Evolutionary conservation across 768 basidiomycete genomes (phyloP).

Genomic region (Lenzites betulinus): DNA sequence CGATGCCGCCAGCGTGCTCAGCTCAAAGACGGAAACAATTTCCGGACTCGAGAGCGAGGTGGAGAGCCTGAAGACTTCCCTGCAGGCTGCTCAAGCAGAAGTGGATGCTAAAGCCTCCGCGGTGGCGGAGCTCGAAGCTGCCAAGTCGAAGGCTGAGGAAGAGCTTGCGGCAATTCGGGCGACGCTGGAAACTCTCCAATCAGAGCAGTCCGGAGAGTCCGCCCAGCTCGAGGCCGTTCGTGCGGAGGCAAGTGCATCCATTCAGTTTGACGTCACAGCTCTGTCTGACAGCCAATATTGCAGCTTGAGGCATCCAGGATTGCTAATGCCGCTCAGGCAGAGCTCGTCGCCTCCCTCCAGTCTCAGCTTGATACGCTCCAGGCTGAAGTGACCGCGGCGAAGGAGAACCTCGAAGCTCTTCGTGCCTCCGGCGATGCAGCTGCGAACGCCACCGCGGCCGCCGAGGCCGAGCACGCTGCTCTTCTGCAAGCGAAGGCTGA

Average conservation of each 20-base stretch:
- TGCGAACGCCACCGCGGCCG: conserved; percentile 48
- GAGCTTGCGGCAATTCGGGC: conserved; percentile 48
- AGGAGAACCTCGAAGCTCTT: conserved; percentile 54
- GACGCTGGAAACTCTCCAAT: conserved; percentile 41
- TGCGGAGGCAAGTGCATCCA: conserved; percentile 51
- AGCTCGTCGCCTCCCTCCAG: conserved; percentile 50
- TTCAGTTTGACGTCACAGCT: background rate
- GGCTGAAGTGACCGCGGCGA: conserved; percentile 48
- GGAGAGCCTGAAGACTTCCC: conserved; percentile 48
- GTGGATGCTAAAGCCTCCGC: conserved; percentile 46
- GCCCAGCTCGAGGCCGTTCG: conserved; percentile 44
- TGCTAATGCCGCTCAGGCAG: conserved; percentile 42
- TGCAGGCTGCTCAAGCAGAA: conserved; percentile 49
- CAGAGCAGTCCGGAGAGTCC: conserved; percentile 29
- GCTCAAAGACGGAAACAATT: conserved; percentile 52
- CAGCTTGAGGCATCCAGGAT: conserved; percentile 58
- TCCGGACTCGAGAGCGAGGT: conserved; percentile 56
- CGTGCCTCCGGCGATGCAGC: conserved; percentile 47
- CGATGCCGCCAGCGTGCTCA: conserved; percentile 54
- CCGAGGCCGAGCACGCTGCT: conserved; percentile 63
- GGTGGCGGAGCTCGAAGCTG: conserved; percentile 50
- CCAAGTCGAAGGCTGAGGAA: conserved; percentile 50
- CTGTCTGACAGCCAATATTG: background rate
- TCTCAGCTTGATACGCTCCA: conserved; percentile 54
- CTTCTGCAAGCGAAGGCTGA: conserved; percentile 65